phyloP scores from a whole-genome alignment of 345 rosid species.

The Aquilaria malaccensis region DNA sequence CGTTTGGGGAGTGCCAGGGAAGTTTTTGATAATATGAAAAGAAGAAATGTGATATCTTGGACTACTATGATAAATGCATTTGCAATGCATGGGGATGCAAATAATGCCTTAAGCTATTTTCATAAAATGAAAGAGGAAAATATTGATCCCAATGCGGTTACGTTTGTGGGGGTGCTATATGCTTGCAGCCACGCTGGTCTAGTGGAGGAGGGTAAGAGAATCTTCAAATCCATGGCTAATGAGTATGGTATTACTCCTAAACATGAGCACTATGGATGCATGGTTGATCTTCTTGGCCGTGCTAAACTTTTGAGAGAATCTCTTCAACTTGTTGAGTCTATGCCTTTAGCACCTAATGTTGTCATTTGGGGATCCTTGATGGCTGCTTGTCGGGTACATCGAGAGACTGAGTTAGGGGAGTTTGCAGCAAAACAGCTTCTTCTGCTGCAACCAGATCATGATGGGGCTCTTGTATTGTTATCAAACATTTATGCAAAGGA shows the following conservation, averaged over 20 bases:
- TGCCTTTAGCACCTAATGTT: conserved; percentile 47
- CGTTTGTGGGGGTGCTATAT: conserved; percentile 41
- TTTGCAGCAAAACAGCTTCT: conserved; percentile 48
- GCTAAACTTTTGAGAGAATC: conserved; percentile 43
- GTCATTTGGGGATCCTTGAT: conserved; percentile 68
- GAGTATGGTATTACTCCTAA: conserved; percentile 35
- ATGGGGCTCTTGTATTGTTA: conserved; percentile 59
- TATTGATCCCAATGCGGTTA: conserved; percentile 34
- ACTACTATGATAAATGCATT: conserved; percentile 50
- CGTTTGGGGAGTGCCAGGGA: conserved; percentile 38
- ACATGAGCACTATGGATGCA: conserved; percentile 56
- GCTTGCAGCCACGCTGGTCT: conserved; percentile 66
- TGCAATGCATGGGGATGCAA: conserved; percentile 47
- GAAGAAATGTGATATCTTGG: conserved; percentile 47
- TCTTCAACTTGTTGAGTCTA: conserved; percentile 35
- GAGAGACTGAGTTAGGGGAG: conserved; percentile 50
- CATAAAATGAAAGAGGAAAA: conserved; percentile 36
- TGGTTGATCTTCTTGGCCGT: conserved; percentile 57
- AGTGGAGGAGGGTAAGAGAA: conserved; percentile 44
- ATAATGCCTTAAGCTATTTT: conserved; percentile 29
- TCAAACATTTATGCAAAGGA: conserved; percentile 66
- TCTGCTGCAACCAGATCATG: conserved; percentile 45
- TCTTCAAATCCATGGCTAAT: conserved; percentile 43
- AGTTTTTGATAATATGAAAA: conserved; percentile 37
- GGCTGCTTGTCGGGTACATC: conserved; percentile 53